These are phyloP conservation scores for Draba incana DNA, from an alignment of 345 rosid species.

Conservation along the genomic window DNA sequence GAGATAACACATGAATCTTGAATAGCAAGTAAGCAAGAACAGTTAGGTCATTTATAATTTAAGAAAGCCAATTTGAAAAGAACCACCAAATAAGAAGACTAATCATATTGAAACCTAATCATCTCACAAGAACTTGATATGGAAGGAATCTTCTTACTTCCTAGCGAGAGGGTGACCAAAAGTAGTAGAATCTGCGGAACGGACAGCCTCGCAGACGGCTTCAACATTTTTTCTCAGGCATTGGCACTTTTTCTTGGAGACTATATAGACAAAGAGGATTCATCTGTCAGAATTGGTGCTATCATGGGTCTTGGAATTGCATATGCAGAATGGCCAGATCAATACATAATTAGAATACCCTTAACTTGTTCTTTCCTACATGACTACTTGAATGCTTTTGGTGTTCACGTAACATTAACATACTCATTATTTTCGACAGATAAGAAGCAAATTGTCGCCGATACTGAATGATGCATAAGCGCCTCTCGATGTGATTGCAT, in stretches of 20 bases:
- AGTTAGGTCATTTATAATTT: too few relatives aligned
- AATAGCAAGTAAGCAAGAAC: too few relatives aligned
- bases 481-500: slow-evolving; percentile 85
- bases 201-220: slow-evolving; percentile 51
- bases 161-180: slow-evolving; percentile 55
- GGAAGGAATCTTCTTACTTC: slow-evolving; percentile 40
- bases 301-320: slow-evolving; percentile 97
- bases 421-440: slow-evolving; percentile 47
- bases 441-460: slow-evolving; percentile 62
- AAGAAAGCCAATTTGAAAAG: too few relatives aligned
- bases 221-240: slow-evolving; percentile 58
- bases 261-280: slow-evolving; percentile 73
- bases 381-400: slow-evolving; percentile 24
- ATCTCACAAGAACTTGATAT: too few relatives aligned
- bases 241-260: slow-evolving; percentile 88
- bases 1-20: too few relatives aligned
- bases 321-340: slow-evolving; percentile 87
- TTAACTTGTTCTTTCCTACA: neutral
- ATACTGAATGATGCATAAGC: slow-evolving; percentile 70
- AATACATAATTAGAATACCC: neutral
- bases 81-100: too few relatives aligned
- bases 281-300: slow-evolving; percentile 87
- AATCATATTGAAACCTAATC: too few relatives aligned
- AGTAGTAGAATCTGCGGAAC: slow-evolving; percentile 47
- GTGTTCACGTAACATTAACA: slow-evolving; percentile 13